A percentile compares a stretch with the other conserved stretches of the same genome.
Evolutionary conservation across 768 basidiomycete genomes (phyloP).

Genomic region (Termitomyces sp.): DNA sequence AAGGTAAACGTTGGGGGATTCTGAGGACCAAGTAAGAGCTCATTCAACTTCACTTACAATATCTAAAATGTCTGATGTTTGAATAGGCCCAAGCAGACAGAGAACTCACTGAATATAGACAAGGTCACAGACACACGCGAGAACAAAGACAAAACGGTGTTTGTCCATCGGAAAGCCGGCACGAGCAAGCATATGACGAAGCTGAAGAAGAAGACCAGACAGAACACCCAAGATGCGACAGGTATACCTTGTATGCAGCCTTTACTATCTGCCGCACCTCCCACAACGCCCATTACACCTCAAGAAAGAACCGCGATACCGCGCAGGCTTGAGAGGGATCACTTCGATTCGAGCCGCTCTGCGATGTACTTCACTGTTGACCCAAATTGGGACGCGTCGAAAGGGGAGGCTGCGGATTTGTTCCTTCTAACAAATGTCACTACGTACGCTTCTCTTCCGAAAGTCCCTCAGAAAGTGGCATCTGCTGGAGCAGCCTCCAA

Average conservation of each 20-base stretch:
- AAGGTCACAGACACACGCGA: not conserved
- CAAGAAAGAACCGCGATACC: not conserved
- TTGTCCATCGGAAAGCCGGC: not conserved
- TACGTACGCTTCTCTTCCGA: too few species aligned
- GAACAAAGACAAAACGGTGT: not conserved
- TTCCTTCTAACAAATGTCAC: not conserved
- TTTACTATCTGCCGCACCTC: not conserved
- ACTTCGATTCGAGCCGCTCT: not conserved
- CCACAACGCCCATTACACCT: not conserved
- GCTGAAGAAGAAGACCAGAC: not conserved
- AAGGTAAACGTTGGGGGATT: not conserved
- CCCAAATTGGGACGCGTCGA: not conserved
- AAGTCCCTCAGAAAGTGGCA: not conserved
- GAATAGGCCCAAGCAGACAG: not conserved
- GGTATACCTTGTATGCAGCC: not conserved
- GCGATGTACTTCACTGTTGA: not conserved
- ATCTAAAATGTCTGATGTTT: not conserved
- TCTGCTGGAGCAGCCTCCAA: not conserved
- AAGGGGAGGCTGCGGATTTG: not conserved
- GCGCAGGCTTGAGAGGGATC: not conserved
- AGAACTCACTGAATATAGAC: not conserved
- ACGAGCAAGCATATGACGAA: not conserved
- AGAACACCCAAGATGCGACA: too few species aligned
- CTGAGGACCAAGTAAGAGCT: not conserved
- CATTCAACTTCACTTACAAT: too few species aligned